Base-by-base conservation (phyloP, 768 basidiomycete genomes). In the Mycena polygramma region DNA sequence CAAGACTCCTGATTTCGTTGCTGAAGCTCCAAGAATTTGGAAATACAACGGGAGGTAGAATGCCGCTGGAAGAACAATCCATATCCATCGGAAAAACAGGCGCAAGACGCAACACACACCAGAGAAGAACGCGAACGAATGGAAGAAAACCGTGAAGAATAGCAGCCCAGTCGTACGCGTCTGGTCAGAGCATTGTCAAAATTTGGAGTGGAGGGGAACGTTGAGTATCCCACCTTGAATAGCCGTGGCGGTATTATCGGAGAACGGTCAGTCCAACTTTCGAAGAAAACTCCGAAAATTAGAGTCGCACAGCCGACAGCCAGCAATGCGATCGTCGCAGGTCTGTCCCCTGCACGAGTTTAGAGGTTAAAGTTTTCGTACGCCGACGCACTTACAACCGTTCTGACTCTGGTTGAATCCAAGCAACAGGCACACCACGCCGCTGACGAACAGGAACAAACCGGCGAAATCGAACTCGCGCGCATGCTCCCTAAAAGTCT, bases 41-140 rank as follows among this genome's bases (percentile, higher is more conserved):
- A 86, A 95, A 76, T 92, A 95, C 1, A 94, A 76, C 0, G 94
- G 93, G 6, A 95, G 83, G 73, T 94, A 94, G 75, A 81, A 92
- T 52, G 88, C 86, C 20, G 85, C 87, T 46, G 7, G 13, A 19
- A 20, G 19, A 7, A 7, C 2, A 19, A 46, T 46, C 45, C 4
- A 19, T 15, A 20, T 7, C 19, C 2, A 20, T 7, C 8, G 45
- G 3, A 20, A 20, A 17, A 2, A 46, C 19, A 1, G 4, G 13
- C 19, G 17, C 15, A 46, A 46, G 15, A 52, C 9, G 36, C 24
- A 24, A 10, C 58, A 46, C 58, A 46, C 39, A 85, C 88, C 87
- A 17, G 79, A 79, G 75, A 93, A 91, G 80, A 92, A 93, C 4
- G 85, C 83, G 36, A 90, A 30, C 0, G 86, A 90, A 71, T 95